Conservation (phyloP, 2,329 filamentous ascomycete species). For the Penicillium italicum region DNA sequence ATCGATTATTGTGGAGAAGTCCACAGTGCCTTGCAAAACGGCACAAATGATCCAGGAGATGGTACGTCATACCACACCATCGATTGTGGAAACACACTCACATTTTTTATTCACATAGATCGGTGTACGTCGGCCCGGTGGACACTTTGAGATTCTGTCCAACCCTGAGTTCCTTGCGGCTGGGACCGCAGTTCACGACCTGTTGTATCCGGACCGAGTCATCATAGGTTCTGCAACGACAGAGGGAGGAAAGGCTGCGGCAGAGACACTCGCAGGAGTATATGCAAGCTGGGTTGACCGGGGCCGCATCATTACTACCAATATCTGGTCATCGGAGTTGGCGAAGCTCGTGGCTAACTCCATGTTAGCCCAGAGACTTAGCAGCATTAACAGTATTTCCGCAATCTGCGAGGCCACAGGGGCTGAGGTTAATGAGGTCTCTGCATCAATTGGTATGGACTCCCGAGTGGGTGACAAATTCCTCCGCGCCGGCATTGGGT, state of each 20-base stretch:
- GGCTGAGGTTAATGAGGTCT: constrained; percentile 69
- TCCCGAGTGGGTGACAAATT: constrained; percentile 68
- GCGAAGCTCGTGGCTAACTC: constrained; percentile 76
- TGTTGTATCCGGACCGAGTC: constrained; percentile 67
- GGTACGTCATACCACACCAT: constrained; percentile 44
- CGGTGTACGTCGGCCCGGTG: constrained; percentile 50
- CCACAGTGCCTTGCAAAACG: constrained; percentile 72
- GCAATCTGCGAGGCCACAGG: constrained; percentile 73
- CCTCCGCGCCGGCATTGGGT: constrained; percentile 69
- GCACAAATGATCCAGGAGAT: constrained; percentile 67
- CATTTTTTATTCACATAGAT: constrained; percentile 8
- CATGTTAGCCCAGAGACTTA: constrained; percentile 74
- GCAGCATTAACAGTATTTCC: constrained; percentile 73
- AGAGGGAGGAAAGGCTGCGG: constrained; percentile 57
- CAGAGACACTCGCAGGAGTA: constrained; percentile 59
- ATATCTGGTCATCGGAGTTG: constrained; percentile 73
- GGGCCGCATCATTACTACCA: constrained; percentile 65
- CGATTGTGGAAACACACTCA: background rate
- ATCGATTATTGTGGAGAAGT: constrained; percentile 77
- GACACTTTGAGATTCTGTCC: constrained; percentile 70
- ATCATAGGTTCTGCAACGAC: constrained; percentile 68
- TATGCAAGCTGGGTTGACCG: constrained; percentile 69
- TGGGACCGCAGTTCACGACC: constrained; percentile 68
- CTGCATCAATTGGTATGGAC: constrained; percentile 64
- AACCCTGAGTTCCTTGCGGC: constrained; percentile 80